Evolutionary conservation across 305 asterid genomes (phyloP), one percentile per base, ranked within the genome.

Genomic region (Ruellia speciosa): DNA sequence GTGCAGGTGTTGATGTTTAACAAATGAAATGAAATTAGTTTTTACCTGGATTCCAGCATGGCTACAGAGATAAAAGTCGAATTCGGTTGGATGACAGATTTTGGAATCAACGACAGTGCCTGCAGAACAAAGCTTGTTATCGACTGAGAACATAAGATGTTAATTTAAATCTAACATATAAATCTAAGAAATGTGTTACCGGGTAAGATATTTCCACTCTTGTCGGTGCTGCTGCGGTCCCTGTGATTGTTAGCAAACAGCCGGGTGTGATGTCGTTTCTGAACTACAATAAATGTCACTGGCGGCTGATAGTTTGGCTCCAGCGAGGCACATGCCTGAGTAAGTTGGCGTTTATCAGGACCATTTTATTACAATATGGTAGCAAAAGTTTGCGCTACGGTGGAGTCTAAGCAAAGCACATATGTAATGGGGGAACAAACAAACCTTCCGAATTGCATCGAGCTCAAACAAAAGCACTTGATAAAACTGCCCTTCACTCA

Each of bases 401-500:
- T n/a, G n/a, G n/a, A n/a, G n/a, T n/a, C n/a, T n/a, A n/a, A n/a
- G n/a, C n/a, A 5, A 15, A 19, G 10, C 33, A 2, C 3, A 50
- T 16, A 50, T 17, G 0, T 14, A 8, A 20, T 6, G 5, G 13
- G 16, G 31, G 8, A 50, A 50, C 14, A 9, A 49, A 5, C 0
- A 12, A 11, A 86, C 99, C 92, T 93, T 93, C 6, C 99, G 82
- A 59, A 93, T 89, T 37, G 99, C 99, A 70, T 93, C 99, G 58
- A 93, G 77, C 80, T 93, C 99, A 28, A 86, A 93, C 41, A 88
- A 82, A 18, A 93, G 77, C 58, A 93, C 99, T 75, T 93, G 97
- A 78, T 93, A 88, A 67, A 93, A 93, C 64, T 93, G 99, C 63
- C 99, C 99, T 85, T 93, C 99, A 50, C 99, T 93, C 62, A 89